Evolutionary conservation across 2,329 filamentous ascomycete genomes (phyloP).

Genomic region (Cladosporium austrohemisphaericum): DNA sequence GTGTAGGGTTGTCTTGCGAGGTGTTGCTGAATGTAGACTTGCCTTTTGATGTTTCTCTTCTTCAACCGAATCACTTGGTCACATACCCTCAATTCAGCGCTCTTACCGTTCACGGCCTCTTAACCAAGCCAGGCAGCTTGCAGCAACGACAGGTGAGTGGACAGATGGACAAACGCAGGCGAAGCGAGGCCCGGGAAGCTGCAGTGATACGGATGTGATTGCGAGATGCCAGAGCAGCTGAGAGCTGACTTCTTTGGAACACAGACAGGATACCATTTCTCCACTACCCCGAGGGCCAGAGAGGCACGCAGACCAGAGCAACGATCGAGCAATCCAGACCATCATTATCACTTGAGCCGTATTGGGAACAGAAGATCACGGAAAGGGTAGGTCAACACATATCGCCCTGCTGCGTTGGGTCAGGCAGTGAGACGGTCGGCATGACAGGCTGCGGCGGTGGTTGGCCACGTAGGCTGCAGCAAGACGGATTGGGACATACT

Average conservation of each 20-base stretch:
- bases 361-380: not conserved
- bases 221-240: not conserved
- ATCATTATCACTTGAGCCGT: too few species aligned
- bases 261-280: not conserved
- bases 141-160: conserved; percentile 4
- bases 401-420: not conserved
- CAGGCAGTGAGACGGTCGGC: not conserved
- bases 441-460: not conserved
- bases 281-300: not conserved
- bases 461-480: conserved; percentile 5
- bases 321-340: not conserved
- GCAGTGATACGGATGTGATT: conserved; percentile 8
- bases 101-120: too few species aligned
- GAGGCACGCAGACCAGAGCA: not conserved
- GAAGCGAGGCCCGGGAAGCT: not conserved
- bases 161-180: not conserved
- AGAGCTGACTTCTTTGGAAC: conserved; percentile 1
- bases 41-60: not conserved
- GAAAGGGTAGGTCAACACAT: conserved; percentile 1
- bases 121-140: not conserved
- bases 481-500: conserved; percentile 2
- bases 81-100: too few species aligned
- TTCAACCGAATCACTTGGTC: too few species aligned
- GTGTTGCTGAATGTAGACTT: not conserved
- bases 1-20: not conserved